Evolutionary conservation across 148 eudicot genomes (phyloP).

Genomic region (Fagopyrum homotropicum): DNA sequence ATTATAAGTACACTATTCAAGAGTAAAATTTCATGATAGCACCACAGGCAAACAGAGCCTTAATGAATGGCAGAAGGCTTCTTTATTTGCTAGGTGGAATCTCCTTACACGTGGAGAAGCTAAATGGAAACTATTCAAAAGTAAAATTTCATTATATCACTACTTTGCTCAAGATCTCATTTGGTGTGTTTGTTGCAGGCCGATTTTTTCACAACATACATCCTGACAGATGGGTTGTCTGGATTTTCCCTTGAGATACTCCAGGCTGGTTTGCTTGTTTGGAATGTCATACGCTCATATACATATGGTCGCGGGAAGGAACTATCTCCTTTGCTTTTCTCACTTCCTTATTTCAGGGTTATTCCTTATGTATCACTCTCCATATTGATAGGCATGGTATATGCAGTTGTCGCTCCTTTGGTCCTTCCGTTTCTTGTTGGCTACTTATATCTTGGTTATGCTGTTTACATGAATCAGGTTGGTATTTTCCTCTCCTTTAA

Average conservation of each 20-base stretch:
- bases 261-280: constrained; percentile 70
- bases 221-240: constrained; percentile 77
- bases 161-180: background rate
- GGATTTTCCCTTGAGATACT: constrained; percentile 85
- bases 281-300: constrained; percentile 48
- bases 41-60: too few species aligned
- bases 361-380: constrained; percentile 64
- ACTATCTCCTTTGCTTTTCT: constrained; percentile 52
- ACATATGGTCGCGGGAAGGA: constrained; percentile 62
- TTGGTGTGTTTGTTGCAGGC: constrained; percentile 44
- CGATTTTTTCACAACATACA: constrained; percentile 89
- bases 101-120: background rate
- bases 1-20: too few species aligned
- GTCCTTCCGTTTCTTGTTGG: constrained; percentile 83
- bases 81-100: background rate
- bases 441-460: constrained; percentile 75
- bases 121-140: too few species aligned
- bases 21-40: too few species aligned
- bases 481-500: background rate
- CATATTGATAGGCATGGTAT: constrained; percentile 73
- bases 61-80: background rate
- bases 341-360: constrained; percentile 66
- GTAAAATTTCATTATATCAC: background rate
- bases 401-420: constrained; percentile 83
- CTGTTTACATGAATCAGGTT: constrained; percentile 87